Evolutionary conservation across 1,284 basidiomycete genomes (phyloP), one percentile per base, ranked within the genome.

Genomic region (Malassezia caprae): DNA sequence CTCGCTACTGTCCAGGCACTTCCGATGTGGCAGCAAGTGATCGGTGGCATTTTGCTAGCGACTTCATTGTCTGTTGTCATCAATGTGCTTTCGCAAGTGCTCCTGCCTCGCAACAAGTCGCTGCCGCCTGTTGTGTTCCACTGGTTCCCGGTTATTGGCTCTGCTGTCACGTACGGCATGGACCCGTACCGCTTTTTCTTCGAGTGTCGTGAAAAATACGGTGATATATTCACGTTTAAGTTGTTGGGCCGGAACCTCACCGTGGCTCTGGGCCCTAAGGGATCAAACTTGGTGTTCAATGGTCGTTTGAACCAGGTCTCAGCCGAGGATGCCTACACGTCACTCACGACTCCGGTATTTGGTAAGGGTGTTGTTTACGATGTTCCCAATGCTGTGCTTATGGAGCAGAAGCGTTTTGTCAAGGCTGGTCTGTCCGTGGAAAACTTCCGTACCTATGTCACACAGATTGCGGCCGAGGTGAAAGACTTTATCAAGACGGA

Each of bases 341-440:
- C 67, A 30, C 56, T 75, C 27, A 73, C 71, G 21, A 75, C 72
- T 11, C 73, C 73, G 8, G 73, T 78, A 8, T 99, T 99, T 68
- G 94, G 94, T 51, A 90, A 90, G 73, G 90, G 90, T 51, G 94
- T 98, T 43, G 93, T 96, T 4, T 98, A 98, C 76, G 93, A 96
- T 72, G 85, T 90, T 53, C 93, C 94, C 28, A 98, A 98, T 76
- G 86, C 90, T 53, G 80, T 89, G 48, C 84, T 99, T 75, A 98
- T 99, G 93, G 91, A 99, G 75, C 94, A 99, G 77, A 99, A 99
- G 81, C 88, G 87, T 76, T 96, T 98, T 64, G 78, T 79, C 61
- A 77, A 77, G 78, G 85, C 90, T 63, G 91, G 93, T 39, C 82
- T 99, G 8, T 87, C 89, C 8, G 83, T 82, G 19, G 93, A 98